Evolutionary conservation across 495 filamentous ascomycete genomes (phyloP).

Genomic region (Thermothielavioides terrestris): DNA sequence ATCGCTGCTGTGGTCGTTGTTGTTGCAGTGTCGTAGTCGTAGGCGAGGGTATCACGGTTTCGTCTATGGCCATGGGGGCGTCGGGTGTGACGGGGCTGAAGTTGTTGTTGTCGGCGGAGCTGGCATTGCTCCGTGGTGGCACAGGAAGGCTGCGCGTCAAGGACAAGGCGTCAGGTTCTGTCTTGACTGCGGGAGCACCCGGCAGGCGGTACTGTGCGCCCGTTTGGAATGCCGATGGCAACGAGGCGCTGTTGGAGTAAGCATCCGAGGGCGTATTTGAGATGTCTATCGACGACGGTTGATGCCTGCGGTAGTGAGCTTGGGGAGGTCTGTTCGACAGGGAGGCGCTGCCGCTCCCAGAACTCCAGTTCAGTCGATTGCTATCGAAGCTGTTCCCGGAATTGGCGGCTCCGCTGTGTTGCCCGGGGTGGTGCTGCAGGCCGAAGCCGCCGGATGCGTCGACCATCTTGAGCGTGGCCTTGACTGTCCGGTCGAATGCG

Average conservation of each 20-base stretch:
- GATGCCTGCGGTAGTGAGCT: slow-evolving; percentile 14
- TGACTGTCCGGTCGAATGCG: slow-evolving; percentile 91
- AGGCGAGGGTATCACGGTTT: slow-evolving; percentile 2
- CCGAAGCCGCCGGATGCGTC: slow-evolving; percentile 76
- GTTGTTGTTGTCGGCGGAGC: slow-evolving; percentile 19
- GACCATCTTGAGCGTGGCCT: slow-evolving; percentile 88
- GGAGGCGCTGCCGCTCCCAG: slow-evolving; percentile 13
- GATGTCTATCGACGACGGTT: slow-evolving; percentile 7
- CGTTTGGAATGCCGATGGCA: slow-evolving; percentile 14
- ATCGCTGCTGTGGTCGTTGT: neutral
- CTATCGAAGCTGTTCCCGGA: slow-evolving; percentile 16
- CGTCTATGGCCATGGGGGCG: slow-evolving; percentile 10
- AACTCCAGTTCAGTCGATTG: slow-evolving; percentile 24
- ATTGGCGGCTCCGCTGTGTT: neutral
- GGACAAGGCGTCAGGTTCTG: slow-evolving; percentile 31
- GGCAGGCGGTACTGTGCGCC: slow-evolving; percentile 17
- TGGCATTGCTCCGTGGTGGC: slow-evolving; percentile 27
- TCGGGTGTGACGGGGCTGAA: slow-evolving; percentile 27
- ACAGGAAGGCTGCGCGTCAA: slow-evolving; percentile 28
- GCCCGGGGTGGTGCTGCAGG: slow-evolving; percentile 18
- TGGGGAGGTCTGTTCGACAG: slow-evolving; percentile 3
- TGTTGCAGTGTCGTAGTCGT: neutral
- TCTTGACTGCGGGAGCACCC: slow-evolving; percentile 25
- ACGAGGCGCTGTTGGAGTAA: slow-evolving; percentile 18
- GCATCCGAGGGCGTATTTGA: slow-evolving; percentile 11